Base-by-base conservation (phyloP, 768 basidiomycete species). In the Leucocoprinus leucothites region DNA sequence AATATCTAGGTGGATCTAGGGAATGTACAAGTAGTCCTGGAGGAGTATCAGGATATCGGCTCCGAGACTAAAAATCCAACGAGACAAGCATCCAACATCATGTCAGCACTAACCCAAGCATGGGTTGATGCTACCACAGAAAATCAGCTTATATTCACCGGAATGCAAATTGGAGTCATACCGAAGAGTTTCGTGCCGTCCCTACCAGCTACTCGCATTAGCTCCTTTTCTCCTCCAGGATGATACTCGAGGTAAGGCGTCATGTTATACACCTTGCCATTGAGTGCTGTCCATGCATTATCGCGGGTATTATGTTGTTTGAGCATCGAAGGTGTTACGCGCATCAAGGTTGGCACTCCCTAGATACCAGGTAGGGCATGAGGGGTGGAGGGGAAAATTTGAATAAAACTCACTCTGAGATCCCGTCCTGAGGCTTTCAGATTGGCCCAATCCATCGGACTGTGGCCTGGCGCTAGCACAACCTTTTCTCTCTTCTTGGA, bases 181-280 rank as follows among this genome's bases (percentile, higher is more conserved):
- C 96, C 87, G 63, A 99, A 98, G 9, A 99, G 77, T 65, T 91
- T 89, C 0, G 94, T 94, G 11, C 96, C 97, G 64, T 99, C 97
- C 53, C 94, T 78, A 0, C 97, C 97, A 8, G 95, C 97, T 19
- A 89, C 89, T 18, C 96, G 82, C 92, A 99, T 89, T 42, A 99
- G 75, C 67, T 98, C 93, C 60, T 85, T 87, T 74, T 89, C 94
- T 13, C 96, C 96, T 5, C 96, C 96, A 1, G 96, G 96, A 69
- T 98, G 96, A 63, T 86, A 99, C 2, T 86, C 74, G 5, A 97
- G 71, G 70, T 97, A 99, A 0, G 90, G 82, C 2, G 94, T 94
- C 48, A 99, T 91, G 65, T 98, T 98, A 73, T 99, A 99, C 16
- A 99, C 94, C 66, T 91, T 94, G 52, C 93, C 94, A 61, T 87